Percentiles rank a stretch among this genome's conserved stretches.
Evolutionary conservation across 768 basidiomycete genomes (phyloP).

Genomic region (Phylloporus sp.): DNA sequence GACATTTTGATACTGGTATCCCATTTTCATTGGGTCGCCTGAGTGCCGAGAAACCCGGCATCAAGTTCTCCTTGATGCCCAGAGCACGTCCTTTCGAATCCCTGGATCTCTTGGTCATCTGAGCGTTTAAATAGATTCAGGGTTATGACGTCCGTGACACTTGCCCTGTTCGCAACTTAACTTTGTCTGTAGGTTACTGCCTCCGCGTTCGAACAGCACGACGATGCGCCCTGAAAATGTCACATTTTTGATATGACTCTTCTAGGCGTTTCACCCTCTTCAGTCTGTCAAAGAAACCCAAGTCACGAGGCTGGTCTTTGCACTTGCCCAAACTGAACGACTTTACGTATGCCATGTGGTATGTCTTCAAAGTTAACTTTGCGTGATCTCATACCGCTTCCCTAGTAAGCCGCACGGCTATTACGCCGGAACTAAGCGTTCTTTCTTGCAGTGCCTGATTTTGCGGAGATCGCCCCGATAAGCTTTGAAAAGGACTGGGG

Average conservation of each 20-base stretch:
- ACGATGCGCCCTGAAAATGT: conserved; percentile 7
- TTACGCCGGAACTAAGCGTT: conserved; percentile 12
- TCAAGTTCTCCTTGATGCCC: conserved; percentile 1
- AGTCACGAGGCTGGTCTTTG: conserved; percentile 20
- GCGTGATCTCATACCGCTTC: conserved; percentile 10
- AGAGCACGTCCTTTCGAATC: conserved; percentile 1
- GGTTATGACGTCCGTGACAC: conserved; percentile 25
- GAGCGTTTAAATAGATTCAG: conserved; percentile 16
- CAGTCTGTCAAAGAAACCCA: conserved; percentile 3
- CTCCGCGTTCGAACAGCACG: conserved; percentile 8
- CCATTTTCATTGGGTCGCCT: not conserved
- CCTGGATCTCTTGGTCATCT: conserved; percentile 7
- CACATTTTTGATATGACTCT: conserved; percentile 19
- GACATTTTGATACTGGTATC: conserved; percentile 3
- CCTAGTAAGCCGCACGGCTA: conserved; percentile 12
- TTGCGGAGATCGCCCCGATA: conserved; percentile 27
- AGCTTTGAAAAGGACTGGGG: conserved; percentile 14
- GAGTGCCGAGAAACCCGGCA: conserved; percentile 13
- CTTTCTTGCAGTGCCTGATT: conserved; percentile 19
- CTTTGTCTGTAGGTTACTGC: conserved; percentile 14
- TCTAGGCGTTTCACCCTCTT: conserved; percentile 3
- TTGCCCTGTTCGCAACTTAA: conserved; percentile 21
- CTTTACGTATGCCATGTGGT: conserved; percentile 21
- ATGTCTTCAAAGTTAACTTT: conserved; percentile 28
- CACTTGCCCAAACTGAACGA: conserved; percentile 9